These are phyloP conservation scores for Brassica incana DNA, from an alignment of 345 rosid genomes.

Conservation along the genomic window DNA sequence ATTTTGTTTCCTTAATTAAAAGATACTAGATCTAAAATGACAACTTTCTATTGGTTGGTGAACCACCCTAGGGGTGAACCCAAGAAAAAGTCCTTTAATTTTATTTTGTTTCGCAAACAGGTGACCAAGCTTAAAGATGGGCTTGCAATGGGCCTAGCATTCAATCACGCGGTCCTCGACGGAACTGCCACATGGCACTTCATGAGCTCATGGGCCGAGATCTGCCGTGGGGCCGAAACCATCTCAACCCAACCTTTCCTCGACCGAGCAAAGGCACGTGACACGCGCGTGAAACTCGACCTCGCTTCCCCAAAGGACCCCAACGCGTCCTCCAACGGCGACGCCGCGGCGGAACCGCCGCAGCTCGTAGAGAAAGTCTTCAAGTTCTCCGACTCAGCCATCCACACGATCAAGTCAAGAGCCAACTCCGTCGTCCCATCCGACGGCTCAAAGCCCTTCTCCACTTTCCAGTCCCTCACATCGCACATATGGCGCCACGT, in stretches of 20 bases:
- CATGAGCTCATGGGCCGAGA: conserved; percentile 87
- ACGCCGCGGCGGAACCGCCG: conserved; percentile 31
- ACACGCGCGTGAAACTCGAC: conserved; percentile 79
- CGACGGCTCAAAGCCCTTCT: conserved; percentile 66
- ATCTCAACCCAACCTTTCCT: conserved; percentile 62
- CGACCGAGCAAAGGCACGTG: conserved; percentile 71
- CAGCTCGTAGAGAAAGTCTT: conserved; percentile 67
- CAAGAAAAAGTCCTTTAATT: too few species aligned
- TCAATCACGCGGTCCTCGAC: conserved; percentile 88
- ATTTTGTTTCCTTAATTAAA: too few species aligned
- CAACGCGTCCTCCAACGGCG: conserved; percentile 42
- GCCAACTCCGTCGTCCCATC: conserved; percentile 51
- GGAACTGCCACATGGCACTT: conserved; percentile 97
- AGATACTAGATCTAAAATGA: too few species aligned
- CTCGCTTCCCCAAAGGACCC: conserved; percentile 50
- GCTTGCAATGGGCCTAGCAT: conserved; percentile 82
- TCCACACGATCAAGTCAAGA: conserved; percentile 67
- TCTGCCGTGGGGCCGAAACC: conserved; percentile 55
- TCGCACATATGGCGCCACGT: conserved; percentile 94
- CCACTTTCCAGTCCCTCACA: conserved; percentile 83
- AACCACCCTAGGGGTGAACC: too few species aligned
- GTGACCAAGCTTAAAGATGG: conserved; percentile 85
- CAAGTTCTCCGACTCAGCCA: conserved; percentile 68
- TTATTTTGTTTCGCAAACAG: conserved; percentile 43
- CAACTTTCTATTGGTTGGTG: too few species aligned